Evolutionary conservation across 2,329 filamentous ascomycete species (phyloP).

Genomic region (Coleophoma cylindrospora): DNA sequence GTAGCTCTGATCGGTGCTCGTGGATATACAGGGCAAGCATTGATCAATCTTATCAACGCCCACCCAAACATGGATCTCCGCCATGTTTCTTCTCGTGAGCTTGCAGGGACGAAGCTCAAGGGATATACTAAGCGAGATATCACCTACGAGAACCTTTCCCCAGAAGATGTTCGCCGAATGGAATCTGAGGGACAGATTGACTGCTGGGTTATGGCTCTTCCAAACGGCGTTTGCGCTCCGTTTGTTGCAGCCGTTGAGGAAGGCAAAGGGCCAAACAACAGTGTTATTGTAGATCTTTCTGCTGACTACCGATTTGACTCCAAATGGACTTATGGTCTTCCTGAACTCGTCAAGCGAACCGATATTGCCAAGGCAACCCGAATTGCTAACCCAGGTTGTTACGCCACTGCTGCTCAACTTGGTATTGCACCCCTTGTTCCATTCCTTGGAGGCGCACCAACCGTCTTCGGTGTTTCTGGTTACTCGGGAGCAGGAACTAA

Average conservation of each 20-base stretch:
- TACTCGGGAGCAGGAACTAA: conserved; percentile 96
- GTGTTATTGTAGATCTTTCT: conserved; percentile 88
- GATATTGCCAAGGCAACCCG: conserved; percentile 73
- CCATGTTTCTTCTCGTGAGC: conserved; percentile 89
- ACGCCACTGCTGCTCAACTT: conserved; percentile 88
- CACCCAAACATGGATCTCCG: conserved; percentile 88
- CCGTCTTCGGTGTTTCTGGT: conserved; percentile 84
- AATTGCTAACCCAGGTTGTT: conserved; percentile 93
- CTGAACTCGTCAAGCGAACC: conserved; percentile 74
- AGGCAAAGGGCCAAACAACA: conserved; percentile 54
- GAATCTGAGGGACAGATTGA: conserved; percentile 81
- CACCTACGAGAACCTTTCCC: conserved; percentile 82
- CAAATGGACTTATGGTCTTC: conserved; percentile 84
- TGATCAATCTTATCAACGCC: conserved; percentile 80
- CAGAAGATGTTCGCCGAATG: conserved; percentile 83
- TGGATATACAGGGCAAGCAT: conserved; percentile 88
- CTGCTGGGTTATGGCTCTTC: conserved; percentile 96
- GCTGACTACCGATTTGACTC: conserved; percentile 91
- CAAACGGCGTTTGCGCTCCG: conserved; percentile 91
- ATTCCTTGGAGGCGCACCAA: conserved; percentile 73
- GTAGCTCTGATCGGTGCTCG: conserved; percentile 87
- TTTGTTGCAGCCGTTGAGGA: conserved; percentile 85
- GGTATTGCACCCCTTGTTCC: conserved; percentile 76
- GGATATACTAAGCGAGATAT: conserved; percentile 91
- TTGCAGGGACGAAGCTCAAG: conserved; percentile 79